Evolutionary conservation across 768 basidiomycete genomes (phyloP), one percentile per base, ranked within the genome.

Genomic region (Termitomyces sp.): DNA sequence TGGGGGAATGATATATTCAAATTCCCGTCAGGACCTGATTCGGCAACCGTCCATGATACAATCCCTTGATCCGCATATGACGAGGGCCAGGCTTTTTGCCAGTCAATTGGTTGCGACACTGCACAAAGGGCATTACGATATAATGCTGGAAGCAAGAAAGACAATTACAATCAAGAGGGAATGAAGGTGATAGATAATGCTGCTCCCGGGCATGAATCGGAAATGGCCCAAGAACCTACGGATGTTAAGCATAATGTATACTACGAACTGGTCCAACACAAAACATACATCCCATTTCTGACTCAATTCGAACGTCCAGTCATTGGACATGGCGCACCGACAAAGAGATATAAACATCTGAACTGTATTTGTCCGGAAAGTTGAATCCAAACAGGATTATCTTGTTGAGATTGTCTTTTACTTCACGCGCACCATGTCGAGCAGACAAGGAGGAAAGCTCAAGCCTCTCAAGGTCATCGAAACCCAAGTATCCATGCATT

Each of bases 151-250:
- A 41, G 50, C 32, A 14, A 41, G 51, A 14, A 35, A 55, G 45
- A 52, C n/a, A 32, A 35, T 74, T 69, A 89, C 90, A 68, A 60
- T 87, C 74, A 16, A 90, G 63, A 8, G 90, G 89, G 64, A 83
- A 91, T 10, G 87, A 79, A 4, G 92, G 90, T 1, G 87, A 87
- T n/a, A 93, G 69, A 64, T 83, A 86, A 55, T 92, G 86, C 50
- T 93, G 92, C 62, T 93, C 92, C 64, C 91, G 78, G 11, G 91
- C 90, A 58, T 90, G 88, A 33, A 89, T 80, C 3, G 91, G 90
- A 68, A 93, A 93, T 0, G 91, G 92, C 0, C 90, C 92, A 13
- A 94, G 79, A 11, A 90, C 82, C 87, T 90, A 48, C 32, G 38
- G 43, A 49, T 40, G 46, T 43, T 49, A 44, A 61, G 51, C 59